Evolutionary conservation across 768 basidiomycete genomes (phyloP).

Genomic region (Mycena chlorophos): DNA sequence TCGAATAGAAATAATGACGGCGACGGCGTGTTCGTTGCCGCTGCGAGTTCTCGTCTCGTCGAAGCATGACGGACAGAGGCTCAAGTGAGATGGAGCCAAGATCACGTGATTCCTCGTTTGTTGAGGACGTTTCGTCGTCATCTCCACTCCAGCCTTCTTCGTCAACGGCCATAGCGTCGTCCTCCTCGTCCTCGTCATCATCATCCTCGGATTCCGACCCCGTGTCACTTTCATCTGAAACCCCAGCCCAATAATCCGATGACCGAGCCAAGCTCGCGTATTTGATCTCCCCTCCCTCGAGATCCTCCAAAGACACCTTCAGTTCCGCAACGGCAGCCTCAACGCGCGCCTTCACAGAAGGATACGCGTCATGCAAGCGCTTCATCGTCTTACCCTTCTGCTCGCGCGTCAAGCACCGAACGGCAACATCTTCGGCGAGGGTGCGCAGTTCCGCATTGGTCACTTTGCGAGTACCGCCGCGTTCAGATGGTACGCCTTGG

Average conservation of each 20-base stretch:
- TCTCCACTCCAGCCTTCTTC: constrained; percentile 7
- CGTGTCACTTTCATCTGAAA: constrained; percentile 7
- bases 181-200: constrained; percentile 17
- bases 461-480: constrained; percentile 11
- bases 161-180: constrained; percentile 18
- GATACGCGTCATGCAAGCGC: constrained; percentile 51
- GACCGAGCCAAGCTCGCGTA: constrained; percentile 1
- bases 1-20: constrained; percentile 45
- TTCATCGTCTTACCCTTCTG: constrained; percentile 72
- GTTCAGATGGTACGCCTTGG: constrained; percentile 35
- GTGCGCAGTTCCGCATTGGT: constrained; percentile 38
- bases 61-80: constrained; percentile 70
- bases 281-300: constrained; percentile 46
- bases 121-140: constrained; percentile 2
- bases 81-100: constrained; percentile 68
- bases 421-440: constrained; percentile 60
- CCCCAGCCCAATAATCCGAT: no score
- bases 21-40: constrained; percentile 57
- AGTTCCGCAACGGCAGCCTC: constrained; percentile 51
- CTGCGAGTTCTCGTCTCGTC: constrained; percentile 66
- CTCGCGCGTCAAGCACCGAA: constrained; percentile 59
- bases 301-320: constrained; percentile 51
- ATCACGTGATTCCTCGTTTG: constrained; percentile 7
- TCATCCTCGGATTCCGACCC: constrained; percentile 25
- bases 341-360: constrained; percentile 43